These are phyloP conservation scores for Thraustochytrium striatum DNA, from an alignment of 352 stramenopile species.

Conservation along the genomic window DNA sequence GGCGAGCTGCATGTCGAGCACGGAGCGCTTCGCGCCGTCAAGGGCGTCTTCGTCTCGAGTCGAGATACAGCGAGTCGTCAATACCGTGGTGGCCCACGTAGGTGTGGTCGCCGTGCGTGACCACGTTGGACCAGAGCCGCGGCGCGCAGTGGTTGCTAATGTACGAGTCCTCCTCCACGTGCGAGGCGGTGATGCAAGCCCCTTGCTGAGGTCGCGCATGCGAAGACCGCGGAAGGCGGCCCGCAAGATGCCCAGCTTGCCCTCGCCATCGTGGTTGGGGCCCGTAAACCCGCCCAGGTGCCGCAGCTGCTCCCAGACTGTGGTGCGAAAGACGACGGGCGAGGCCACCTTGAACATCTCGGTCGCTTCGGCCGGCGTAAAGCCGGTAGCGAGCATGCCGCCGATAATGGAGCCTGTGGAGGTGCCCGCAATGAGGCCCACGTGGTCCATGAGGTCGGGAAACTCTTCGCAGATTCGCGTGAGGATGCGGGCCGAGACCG, in stretches of 20 bases:
- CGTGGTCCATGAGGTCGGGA: slow-evolving; percentile 27
- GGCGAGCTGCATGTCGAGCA: slow-evolving; percentile 8
- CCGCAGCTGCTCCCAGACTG: slow-evolving; percentile 36
- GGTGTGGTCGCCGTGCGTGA: slow-evolving; percentile 4
- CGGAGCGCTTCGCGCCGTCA: not conserved
- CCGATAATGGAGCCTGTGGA: slow-evolving; percentile 44
- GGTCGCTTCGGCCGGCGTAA: slow-evolving; percentile 19
- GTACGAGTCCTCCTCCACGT: slow-evolving; percentile 1
- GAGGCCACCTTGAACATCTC: slow-evolving; percentile 13
- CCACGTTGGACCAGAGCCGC: not conserved
- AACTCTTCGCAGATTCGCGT: slow-evolving; percentile 27
- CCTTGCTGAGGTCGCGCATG: slow-evolving; percentile 7
- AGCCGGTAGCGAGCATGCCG: slow-evolving; percentile 31
- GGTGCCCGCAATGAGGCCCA: slow-evolving; percentile 40
- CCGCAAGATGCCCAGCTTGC: slow-evolving; percentile 25
- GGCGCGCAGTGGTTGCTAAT: not conserved
- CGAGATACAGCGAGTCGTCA: too few species aligned
- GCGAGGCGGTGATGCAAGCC: slow-evolving; percentile 22
- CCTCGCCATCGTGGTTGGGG: slow-evolving; percentile 38
- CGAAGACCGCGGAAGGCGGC: slow-evolving; percentile 21
- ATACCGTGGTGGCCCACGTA: slow-evolving; percentile 10
- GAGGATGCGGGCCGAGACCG: slow-evolving; percentile 12
- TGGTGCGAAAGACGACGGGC: slow-evolving; percentile 42
- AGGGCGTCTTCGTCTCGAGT: slow-evolving; percentile 20
- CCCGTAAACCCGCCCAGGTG: slow-evolving; percentile 27